phyloP scores from a whole-genome alignment of 352 stramenopile species.

The Globisporangium carolinianum region DNA sequence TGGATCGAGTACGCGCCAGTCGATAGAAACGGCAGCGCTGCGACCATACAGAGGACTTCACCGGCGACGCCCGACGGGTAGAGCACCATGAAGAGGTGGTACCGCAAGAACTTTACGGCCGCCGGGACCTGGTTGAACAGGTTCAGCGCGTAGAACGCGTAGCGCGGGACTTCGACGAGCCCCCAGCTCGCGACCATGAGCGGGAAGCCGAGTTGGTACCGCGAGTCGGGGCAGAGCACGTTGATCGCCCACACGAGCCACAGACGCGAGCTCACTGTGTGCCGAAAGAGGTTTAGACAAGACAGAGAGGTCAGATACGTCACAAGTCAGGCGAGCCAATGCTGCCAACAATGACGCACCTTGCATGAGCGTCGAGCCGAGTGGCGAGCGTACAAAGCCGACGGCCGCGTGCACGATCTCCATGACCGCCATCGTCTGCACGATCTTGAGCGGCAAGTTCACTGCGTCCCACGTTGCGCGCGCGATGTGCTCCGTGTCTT shows the following conservation, averaged over 20 bases:
- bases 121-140: conserved; percentile 91
- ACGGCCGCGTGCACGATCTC: conserved; percentile 95
- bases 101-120: conserved; percentile 96
- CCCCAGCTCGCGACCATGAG: conserved; percentile 87
- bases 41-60: conserved; percentile 76
- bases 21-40: conserved; percentile 44
- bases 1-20: conserved; percentile 62
- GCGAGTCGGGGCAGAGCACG: conserved; percentile 67
- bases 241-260: conserved; percentile 94
- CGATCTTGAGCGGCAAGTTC: conserved; percentile 55
- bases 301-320: neutral
- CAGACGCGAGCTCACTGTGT: conserved; percentile 82
- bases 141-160: conserved; percentile 97
- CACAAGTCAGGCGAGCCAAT: conserved; percentile 22
- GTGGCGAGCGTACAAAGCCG: conserved; percentile 93
- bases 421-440: conserved; percentile 93
- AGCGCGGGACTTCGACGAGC: conserved; percentile 92
- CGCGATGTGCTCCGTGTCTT: conserved; percentile 44
- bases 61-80: conserved; percentile 96
- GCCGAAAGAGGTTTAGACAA: neutral
- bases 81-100: conserved; percentile 97
- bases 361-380: conserved; percentile 91
- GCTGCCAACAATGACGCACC: conserved; percentile 17
- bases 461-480: conserved; percentile 51
- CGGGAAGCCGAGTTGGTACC: conserved; percentile 79